These are phyloP conservation scores for Mesembryanthemum crystallinum DNA, from an alignment of 148 eudicot species.

Conservation along the genomic window DNA sequence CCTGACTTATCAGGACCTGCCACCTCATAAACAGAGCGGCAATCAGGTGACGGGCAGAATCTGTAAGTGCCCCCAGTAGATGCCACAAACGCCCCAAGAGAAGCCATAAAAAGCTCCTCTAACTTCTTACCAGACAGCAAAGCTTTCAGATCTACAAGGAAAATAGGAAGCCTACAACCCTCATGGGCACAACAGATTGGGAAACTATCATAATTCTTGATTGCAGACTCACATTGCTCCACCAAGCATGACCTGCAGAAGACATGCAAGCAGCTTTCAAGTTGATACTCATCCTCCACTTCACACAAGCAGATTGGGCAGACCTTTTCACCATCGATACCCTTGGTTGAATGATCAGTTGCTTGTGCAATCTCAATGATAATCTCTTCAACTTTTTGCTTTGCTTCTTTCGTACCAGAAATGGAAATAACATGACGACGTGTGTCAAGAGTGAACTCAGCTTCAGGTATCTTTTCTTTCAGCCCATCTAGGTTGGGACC, in stretches of 20 bases:
- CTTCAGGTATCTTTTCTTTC: constrained; percentile 60
- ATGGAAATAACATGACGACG: constrained; percentile 62
- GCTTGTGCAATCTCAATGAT: constrained; percentile 50
- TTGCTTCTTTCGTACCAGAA: constrained; percentile 54
- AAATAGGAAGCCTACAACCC: constrained; percentile 59
- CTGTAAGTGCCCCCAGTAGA: constrained; percentile 55
- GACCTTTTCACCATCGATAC: constrained; percentile 20
- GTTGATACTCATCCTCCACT: constrained; percentile 60
- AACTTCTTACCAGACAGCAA: constrained; percentile 55
- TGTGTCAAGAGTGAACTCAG: constrained; percentile 52
- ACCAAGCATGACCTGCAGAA: constrained; percentile 75
- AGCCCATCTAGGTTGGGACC: constrained; percentile 78
- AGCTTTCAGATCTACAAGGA: constrained; percentile 53
- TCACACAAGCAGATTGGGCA: constrained; percentile 91
- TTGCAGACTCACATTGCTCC: constrained; percentile 88
- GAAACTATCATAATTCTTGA: constrained; percentile 63
- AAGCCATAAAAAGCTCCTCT: constrained; percentile 81
- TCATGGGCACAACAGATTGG: constrained; percentile 55
- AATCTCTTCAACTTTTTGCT: constrained; percentile 61
- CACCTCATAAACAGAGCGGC: constrained; percentile 74
- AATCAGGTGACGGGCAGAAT: constrained; percentile 96
- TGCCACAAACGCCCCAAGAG: constrained; percentile 67
- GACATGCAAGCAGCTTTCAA: constrained; percentile 62
- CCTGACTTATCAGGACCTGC: constrained; percentile 31
- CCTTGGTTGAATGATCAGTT: constrained; percentile 23